Conservation (phyloP, 345 rosid species). For the Syzygium jambos region DNA sequence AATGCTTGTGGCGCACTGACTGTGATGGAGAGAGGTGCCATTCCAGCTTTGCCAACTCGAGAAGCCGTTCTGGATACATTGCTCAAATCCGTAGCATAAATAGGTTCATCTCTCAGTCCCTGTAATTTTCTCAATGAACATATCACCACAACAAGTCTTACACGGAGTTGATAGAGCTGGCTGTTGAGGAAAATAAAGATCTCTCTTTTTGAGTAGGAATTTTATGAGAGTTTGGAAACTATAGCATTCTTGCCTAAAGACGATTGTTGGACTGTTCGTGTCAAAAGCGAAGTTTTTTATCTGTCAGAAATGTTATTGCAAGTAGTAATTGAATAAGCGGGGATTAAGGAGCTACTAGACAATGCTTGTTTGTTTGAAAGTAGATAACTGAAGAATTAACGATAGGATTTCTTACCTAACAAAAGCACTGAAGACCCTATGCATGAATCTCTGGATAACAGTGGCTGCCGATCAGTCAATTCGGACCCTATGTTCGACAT, state of each 20-base stretch:
- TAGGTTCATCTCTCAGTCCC: background rate
- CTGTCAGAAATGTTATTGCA: background rate
- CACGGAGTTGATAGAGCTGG: background rate
- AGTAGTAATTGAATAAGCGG: background rate
- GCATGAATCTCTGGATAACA: background rate
- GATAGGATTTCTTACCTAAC: background rate
- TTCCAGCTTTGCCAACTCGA: conserved; percentile 81
- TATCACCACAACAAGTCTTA: background rate
- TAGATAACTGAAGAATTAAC: background rate
- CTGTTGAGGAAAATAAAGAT: background rate
- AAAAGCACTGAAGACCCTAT: background rate
- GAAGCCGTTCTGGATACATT: conserved; percentile 56
- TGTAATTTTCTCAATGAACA: background rate
- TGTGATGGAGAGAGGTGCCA: conserved; percentile 83
- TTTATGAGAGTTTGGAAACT: background rate
- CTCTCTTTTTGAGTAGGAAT: background rate
- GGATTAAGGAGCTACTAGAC: background rate
- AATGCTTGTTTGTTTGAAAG: background rate
- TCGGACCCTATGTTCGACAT: background rate
- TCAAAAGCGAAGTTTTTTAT: background rate
- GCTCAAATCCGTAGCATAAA: conserved; percentile 27
- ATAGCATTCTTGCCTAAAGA: background rate
- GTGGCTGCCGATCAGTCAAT: background rate
- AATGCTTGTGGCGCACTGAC: conserved; percentile 95
- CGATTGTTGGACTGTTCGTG: background rate